phyloP scores from a whole-genome alignment of 2,329 filamentous ascomycete genomes.

The Botrytis byssoidea region DNA sequence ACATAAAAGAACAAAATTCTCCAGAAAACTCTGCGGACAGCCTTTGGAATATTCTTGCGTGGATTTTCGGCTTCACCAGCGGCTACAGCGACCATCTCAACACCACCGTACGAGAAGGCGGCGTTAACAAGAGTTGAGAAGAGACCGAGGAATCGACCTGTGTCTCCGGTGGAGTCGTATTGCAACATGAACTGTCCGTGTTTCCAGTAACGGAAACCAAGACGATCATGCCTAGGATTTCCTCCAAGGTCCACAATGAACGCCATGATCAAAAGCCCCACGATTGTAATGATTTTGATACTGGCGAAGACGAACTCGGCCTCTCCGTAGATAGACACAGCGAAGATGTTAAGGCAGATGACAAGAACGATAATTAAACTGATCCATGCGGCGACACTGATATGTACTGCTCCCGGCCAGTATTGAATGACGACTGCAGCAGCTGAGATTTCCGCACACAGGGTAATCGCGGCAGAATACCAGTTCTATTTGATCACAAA shows the following conservation, averaged over 20 bases:
- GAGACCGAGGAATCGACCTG: constrained; percentile 71
- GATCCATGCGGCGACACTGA: constrained; percentile 39
- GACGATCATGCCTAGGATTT: constrained; percentile 69
- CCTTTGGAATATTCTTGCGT: constrained; percentile 65
- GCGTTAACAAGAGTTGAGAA: constrained; percentile 51
- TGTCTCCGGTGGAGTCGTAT: constrained; percentile 58
- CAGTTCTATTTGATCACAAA: constrained; percentile 31
- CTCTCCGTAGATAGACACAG: constrained; percentile 57
- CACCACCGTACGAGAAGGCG: constrained; percentile 50
- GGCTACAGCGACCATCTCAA: constrained; percentile 45
- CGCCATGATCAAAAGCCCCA: constrained; percentile 72
- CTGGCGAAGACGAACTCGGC: constrained; percentile 61
- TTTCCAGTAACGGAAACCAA: constrained; percentile 69
- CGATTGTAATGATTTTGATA: constrained; percentile 55
- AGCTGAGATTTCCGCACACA: constrained; percentile 51
- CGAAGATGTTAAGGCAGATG: constrained; percentile 53
- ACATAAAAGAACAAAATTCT: constrained; percentile 74
- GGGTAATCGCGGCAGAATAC: constrained; percentile 37
- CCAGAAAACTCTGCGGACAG: constrained; percentile 78
- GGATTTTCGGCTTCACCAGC: constrained; percentile 72
- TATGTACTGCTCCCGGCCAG: constrained; percentile 41
- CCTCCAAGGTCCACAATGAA: constrained; percentile 82
- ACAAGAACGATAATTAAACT: constrained; percentile 45
- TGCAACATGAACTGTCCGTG: constrained; percentile 69
- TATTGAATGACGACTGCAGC: constrained; percentile 51